Evolutionary conservation across 2,329 filamentous ascomycete species (phyloP).

Genomic region (Fusarium sacchari): DNA sequence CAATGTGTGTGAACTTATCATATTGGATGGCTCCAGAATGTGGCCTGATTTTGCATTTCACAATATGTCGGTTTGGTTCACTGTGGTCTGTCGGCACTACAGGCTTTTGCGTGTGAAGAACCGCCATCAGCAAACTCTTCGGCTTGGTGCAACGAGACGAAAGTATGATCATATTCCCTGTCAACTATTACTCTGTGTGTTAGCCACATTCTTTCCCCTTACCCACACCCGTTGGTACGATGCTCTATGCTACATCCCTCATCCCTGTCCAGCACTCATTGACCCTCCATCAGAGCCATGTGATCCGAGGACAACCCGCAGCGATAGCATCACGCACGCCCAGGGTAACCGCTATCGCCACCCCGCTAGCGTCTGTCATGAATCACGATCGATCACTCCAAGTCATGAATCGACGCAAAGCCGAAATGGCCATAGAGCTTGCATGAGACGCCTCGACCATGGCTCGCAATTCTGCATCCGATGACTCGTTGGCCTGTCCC

Average conservation of each 20-base stretch:
- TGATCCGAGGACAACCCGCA: no score
- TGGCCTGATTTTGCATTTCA: accelerated
- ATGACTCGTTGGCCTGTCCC: neutral
- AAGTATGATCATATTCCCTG: neutral
- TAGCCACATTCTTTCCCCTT: accelerated
- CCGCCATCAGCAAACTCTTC: neutral
- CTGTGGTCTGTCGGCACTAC: neutral
- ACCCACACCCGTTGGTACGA: neutral
- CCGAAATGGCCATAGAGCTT: no score
- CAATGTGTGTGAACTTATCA: neutral
- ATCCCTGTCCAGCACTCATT: no score
- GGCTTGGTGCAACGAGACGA: neutral
- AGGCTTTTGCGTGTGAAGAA: accelerated
- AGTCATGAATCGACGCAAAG: neutral
- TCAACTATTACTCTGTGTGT: neutral
- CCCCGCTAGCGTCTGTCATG: neutral
- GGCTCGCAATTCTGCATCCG: no score
- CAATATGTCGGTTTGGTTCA: accelerated
- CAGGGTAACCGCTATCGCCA: neutral
- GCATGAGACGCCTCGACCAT: accelerated
- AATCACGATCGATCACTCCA: neutral
- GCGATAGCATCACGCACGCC: neutral
- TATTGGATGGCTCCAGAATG: neutral
- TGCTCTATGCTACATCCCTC: neutral
- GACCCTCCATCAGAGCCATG: neutral